phyloP scores from a whole-genome alignment of 1,139 yeast species.

The Candida sp. region DNA sequence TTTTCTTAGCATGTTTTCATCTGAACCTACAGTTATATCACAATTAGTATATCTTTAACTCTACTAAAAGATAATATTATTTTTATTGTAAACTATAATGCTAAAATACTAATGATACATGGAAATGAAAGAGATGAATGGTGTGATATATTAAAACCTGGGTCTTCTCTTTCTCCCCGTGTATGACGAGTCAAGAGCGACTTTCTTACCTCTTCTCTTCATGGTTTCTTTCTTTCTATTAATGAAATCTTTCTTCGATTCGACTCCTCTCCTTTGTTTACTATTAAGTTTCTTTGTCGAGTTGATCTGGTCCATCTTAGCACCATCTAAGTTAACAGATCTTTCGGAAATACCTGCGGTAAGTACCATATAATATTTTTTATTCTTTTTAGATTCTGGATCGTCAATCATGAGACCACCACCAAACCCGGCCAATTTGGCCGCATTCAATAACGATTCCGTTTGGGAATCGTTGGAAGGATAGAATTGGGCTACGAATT shows the following conservation, averaged over 20 bases:
- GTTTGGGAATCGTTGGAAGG: constrained; percentile 89
- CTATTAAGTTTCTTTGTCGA: constrained; percentile 42
- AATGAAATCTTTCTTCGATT: constrained; percentile 77
- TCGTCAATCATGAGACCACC: constrained; percentile 96
- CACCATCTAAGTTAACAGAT: constrained; percentile 71
- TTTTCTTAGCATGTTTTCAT: no score
- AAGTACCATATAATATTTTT: constrained; percentile 84
- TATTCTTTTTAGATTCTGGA: constrained; percentile 88
- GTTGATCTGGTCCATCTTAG: constrained; percentile 66
- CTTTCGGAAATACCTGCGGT: constrained; percentile 82
- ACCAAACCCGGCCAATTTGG: constrained; percentile 93
- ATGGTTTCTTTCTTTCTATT: constrained; percentile 89
- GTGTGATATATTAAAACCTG: constrained; percentile 48
- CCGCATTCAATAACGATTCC: constrained; percentile 73
- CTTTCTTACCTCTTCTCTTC: constrained; percentile 87
- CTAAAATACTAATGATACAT: background rate
- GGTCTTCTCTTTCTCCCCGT: constrained; percentile 94
- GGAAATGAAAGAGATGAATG: background rate
- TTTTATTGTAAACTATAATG: no score
- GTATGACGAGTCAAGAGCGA: constrained; percentile 87
- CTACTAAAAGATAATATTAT: no score
- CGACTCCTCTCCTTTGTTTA: constrained; percentile 56
- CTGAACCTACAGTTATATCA: no score
- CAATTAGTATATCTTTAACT: no score
- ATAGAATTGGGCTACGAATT: constrained; percentile 95